A percentile compares a stretch with the other conserved stretches of the same genome.
Conservation (phyloP, 495 filamentous ascomycete species). For the Rusavskia elegans region DNA sequence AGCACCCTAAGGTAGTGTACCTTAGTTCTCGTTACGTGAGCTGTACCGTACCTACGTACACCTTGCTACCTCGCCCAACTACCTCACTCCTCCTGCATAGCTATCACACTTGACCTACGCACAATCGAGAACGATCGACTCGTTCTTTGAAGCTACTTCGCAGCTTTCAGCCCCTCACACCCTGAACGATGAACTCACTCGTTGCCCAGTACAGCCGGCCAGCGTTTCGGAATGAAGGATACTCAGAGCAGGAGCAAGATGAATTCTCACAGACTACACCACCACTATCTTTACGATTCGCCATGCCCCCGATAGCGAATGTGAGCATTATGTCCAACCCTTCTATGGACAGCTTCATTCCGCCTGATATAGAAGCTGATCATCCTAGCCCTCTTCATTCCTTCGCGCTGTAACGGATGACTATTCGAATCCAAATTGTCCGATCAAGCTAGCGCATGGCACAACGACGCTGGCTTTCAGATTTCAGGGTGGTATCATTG, state of each 20-base stretch:
- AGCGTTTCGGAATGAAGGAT: constrained; percentile 53
- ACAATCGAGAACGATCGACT: too few relatives aligned
- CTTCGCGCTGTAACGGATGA: constrained; percentile 95
- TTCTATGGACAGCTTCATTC: neutral
- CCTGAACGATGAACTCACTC: constrained; percentile 69
- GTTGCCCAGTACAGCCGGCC: constrained; percentile 76
- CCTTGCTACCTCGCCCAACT: too few relatives aligned
- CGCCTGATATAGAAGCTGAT: constrained; percentile 4
- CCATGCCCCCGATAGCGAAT: constrained; percentile 83
- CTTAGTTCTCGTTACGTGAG: too few relatives aligned
- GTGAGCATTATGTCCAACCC: constrained; percentile 33
- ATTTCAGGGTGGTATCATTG: constrained; percentile 95
- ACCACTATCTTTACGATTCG: constrained; percentile 75
- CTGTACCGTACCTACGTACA: too few relatives aligned
- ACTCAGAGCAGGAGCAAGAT: constrained; percentile 57
- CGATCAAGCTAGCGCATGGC: constrained; percentile 98
- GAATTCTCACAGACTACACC: constrained; percentile 51
- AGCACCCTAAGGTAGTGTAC: too few relatives aligned
- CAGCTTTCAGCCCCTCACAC: too few relatives aligned
- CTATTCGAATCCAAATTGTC: constrained; percentile 85
- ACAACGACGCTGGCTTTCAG: constrained; percentile 97
- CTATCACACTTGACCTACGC: too few relatives aligned
- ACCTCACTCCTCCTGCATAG: too few relatives aligned
- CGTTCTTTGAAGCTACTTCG: too few relatives aligned
- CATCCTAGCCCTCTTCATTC: constrained; percentile 61